Evolutionary conservation across 345 rosid species (phyloP).

Genomic region (Firmiana major): DNA sequence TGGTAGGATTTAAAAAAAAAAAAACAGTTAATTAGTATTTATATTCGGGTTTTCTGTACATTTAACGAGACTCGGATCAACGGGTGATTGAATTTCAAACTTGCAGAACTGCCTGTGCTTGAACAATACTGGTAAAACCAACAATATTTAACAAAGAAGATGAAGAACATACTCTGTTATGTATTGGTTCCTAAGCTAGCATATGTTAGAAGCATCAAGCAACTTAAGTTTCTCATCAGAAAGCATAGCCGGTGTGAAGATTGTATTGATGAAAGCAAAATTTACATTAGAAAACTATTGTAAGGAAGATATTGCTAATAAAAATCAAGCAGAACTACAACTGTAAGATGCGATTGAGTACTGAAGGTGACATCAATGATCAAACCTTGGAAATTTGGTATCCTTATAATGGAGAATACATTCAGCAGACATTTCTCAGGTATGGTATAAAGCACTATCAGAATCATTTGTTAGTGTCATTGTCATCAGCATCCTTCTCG

Average conservation of each 20-base stretch:
- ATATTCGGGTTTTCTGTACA: too few species aligned
- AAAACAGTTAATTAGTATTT: too few species aligned
- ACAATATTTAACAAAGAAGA: neutral
- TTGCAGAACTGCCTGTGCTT: too few species aligned
- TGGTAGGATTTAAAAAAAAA: too few species aligned
- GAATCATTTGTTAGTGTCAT: neutral
- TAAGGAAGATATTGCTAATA: neutral
- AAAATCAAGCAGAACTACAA: neutral
- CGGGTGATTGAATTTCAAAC: too few species aligned
- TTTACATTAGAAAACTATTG: neutral
- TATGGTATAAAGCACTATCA: neutral
- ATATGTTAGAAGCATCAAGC: neutral
- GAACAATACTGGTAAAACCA: neutral
- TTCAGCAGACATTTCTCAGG: neutral
- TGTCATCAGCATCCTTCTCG: neutral
- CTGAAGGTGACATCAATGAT: conserved; percentile 2
- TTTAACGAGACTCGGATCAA: too few species aligned
- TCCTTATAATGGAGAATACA: neutral
- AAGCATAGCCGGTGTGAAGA: neutral
- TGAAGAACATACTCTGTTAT: neutral
- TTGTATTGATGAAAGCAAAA: neutral
- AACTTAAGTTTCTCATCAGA: neutral
- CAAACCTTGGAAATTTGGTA: neutral
- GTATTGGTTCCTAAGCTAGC: neutral
- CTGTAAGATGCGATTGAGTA: neutral